Conservation (phyloP, 2,329 filamentous ascomycete genomes). For the Fusarium sp. region DNA sequence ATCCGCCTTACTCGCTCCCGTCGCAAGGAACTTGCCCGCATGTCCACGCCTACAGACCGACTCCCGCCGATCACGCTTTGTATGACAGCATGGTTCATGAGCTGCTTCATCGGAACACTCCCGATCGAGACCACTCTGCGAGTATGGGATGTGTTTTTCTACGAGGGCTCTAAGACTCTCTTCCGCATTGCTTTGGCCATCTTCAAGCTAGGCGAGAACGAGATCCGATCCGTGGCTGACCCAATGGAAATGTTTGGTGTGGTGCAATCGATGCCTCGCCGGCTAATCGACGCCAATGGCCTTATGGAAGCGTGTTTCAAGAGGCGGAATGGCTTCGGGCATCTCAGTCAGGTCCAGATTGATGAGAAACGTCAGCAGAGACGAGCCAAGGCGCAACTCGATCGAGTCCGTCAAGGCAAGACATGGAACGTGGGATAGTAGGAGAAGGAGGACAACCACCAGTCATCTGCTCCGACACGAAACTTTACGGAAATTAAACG, state of each 20-base stretch:
- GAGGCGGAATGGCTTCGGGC: conserved; percentile 82
- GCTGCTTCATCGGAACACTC: conserved; percentile 91
- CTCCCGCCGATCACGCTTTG: conserved; percentile 92
- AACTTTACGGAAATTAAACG: conserved; percentile 22
- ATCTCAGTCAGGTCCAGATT: conserved; percentile 84
- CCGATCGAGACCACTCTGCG: conserved; percentile 92
- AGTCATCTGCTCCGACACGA: conserved; percentile 21
- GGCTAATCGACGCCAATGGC: conserved; percentile 83
- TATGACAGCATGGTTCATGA: conserved; percentile 98
- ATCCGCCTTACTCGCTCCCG: conserved; percentile 56
- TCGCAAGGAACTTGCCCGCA: conserved; percentile 55
- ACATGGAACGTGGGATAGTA: conserved; percentile 49
- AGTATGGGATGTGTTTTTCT: conserved; percentile 96
- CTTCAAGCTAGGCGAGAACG: conserved; percentile 87
- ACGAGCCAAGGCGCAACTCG: conserved; percentile 65
- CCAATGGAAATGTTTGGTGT: conserved; percentile 97
- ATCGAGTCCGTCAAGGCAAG: conserved; percentile 51
- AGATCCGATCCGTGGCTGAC: conserved; percentile 83
- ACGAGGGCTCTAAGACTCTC: conserved; percentile 92
- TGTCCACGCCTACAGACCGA: conserved; percentile 60
- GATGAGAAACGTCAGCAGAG: conserved; percentile 81
- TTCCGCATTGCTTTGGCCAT: conserved; percentile 92
- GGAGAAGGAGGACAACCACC: conserved; percentile 53
- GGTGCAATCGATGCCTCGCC: conserved; percentile 87
- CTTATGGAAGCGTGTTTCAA: conserved; percentile 88